Conservation (phyloP, 2,329 filamentous ascomycete species). For the Aspergillus ustus region DNA sequence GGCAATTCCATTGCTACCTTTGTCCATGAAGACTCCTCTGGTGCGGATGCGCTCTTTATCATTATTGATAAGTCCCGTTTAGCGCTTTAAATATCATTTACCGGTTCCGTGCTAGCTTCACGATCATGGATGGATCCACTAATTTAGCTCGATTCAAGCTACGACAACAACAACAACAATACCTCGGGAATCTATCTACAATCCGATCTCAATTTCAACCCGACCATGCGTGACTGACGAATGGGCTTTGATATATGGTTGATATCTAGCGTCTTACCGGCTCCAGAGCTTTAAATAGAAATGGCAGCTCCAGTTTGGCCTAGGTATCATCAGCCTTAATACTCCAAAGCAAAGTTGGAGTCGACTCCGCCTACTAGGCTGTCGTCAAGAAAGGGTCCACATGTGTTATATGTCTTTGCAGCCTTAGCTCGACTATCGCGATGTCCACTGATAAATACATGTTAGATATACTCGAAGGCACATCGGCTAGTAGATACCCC, state of each 20-base stretch:
- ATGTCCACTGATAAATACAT: background rate
- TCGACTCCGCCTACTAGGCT: background rate
- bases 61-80: background rate
- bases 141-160: constrained; percentile 6
- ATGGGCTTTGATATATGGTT: background rate
- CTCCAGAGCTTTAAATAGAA: background rate
- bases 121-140: constrained; percentile 12
- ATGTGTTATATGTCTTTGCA: background rate
- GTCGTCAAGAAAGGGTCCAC: background rate
- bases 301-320: background rate
- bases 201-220: background rate
- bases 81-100: background rate
- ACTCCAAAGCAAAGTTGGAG: background rate
- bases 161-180: background rate
- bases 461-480: background rate
- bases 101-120: constrained; percentile 9
- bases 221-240: background rate
- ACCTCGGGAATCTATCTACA: background rate
- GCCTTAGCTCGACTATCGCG: background rate
- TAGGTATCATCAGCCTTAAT: background rate
- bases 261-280: background rate
- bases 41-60: background rate
- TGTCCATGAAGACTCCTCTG: background rate
- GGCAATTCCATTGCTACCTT: background rate
- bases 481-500: constrained; percentile 2